Evolutionary conservation across 139 green algal genomes (phyloP).

Genomic region (Chlamydomonas sp.): DNA sequence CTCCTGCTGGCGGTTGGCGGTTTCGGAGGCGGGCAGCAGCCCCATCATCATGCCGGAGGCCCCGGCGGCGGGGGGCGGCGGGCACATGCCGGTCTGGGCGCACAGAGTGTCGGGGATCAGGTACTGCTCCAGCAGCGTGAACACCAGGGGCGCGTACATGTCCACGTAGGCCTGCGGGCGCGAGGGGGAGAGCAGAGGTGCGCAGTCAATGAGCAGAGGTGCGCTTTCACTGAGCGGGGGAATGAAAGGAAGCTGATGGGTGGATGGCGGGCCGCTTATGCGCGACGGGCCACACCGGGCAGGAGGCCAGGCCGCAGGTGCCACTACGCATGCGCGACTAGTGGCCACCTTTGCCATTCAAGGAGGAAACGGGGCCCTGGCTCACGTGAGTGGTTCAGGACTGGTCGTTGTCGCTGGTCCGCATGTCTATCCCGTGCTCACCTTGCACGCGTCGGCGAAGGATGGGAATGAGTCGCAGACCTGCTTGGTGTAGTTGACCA

Average conservation of each 20-base stretch:
- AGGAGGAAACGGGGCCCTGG: neutral
- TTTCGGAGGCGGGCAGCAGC: no score
- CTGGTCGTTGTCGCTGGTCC: neutral
- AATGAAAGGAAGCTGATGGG: neutral
- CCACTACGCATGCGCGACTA: no score
- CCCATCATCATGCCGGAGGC: neutral
- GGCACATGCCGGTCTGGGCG: conserved; percentile 28
- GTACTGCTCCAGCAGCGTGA: conserved; percentile 46
- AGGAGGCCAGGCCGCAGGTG: no score
- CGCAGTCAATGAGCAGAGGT: no score
- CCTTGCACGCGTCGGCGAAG: conserved; percentile 33
- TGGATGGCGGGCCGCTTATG: neutral
- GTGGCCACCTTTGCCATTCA: no score
- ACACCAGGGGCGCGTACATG: conserved; percentile 46
- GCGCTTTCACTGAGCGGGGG: no score
- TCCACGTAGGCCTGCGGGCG: conserved; percentile 30
- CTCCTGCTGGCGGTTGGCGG: no score
- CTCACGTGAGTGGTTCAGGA: neutral
- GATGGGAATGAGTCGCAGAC: conserved; percentile 35
- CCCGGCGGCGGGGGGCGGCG: neutral
- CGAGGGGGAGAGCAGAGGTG: no score
- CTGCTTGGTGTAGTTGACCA: conserved; percentile 48
- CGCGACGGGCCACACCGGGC: neutral
- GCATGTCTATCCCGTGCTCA: neutral
- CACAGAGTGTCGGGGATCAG: conserved; percentile 43